These are phyloP conservation scores for Colletotrichum cereale DNA, from an alignment of 2,329 filamentous ascomycete species.

Conservation along the genomic window DNA sequence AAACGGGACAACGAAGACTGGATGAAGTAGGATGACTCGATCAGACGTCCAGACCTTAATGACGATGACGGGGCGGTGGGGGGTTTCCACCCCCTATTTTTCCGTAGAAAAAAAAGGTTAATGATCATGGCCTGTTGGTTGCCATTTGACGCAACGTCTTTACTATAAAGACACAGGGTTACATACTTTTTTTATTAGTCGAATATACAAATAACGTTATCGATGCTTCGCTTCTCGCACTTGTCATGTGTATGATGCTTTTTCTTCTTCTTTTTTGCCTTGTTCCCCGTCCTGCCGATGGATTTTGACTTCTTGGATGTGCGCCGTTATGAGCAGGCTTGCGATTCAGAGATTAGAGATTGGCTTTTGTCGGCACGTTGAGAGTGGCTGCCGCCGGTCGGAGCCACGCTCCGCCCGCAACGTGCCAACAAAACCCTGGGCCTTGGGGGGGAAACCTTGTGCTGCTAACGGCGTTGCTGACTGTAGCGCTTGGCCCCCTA, in stretches of 20 bases:
- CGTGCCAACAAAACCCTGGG: background rate
- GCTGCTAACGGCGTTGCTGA: slow-evolving; percentile 8
- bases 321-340: background rate
- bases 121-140: slow-evolving; percentile 24
- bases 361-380: background rate
- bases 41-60: slow-evolving; percentile 15
- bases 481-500: background rate
- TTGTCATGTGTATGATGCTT: background rate
- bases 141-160: slow-evolving; percentile 5
- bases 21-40: slow-evolving; percentile 14
- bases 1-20: background rate
- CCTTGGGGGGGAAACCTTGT: background rate
- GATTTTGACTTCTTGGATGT: background rate
- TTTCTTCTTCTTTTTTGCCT: background rate
- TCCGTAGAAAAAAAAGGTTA: background rate
- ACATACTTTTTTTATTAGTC: slow-evolving; percentile 22
- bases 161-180: slow-evolving; percentile 5
- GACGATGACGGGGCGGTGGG: slow-evolving; percentile 8
- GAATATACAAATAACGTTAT: slow-evolving; percentile 10
- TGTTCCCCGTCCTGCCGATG: too few species aligned
- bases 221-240: background rate
- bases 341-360: background rate
- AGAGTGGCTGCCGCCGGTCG: background rate
- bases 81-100: too few species aligned
- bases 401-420: background rate